Evolutionary conservation across 371 early-diverging fungal species (phyloP).

Genomic region (Circinella umbellata): DNA sequence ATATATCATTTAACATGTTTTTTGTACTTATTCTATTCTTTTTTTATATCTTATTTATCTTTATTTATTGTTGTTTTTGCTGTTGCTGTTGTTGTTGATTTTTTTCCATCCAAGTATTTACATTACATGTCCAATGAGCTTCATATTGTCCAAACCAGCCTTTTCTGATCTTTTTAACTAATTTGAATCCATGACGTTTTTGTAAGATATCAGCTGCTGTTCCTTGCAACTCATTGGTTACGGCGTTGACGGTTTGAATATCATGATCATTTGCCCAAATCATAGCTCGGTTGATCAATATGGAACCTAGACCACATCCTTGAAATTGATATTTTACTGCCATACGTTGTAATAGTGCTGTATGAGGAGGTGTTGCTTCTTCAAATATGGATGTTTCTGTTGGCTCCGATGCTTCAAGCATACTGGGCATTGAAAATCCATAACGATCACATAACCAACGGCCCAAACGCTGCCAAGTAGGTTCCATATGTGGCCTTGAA

Average conservation of each 20-base stretch:
- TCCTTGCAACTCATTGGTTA: conserved; percentile 38
- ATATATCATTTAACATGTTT: neutral
- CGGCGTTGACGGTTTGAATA: conserved; percentile 39
- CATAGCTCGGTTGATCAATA: conserved; percentile 45
- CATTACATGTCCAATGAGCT: conserved; percentile 23
- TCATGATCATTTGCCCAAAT: conserved; percentile 43
- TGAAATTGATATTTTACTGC: conserved; percentile 41
- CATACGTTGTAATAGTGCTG: conserved; percentile 45
- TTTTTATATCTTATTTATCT: neutral
- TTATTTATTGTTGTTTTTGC: neutral
- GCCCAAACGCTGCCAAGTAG: conserved; percentile 34
- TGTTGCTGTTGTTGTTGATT: conserved; percentile 6
- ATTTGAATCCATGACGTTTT: conserved; percentile 37
- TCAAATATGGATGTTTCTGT: conserved; percentile 21
- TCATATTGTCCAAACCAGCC: conserved; percentile 47
- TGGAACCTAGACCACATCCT: conserved; percentile 43
- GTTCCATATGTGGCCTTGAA: conserved; percentile 17
- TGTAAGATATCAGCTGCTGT: conserved; percentile 38
- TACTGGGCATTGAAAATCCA: conserved; percentile 20
- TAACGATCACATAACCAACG: conserved; percentile 22
- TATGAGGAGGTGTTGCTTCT: conserved; percentile 33
- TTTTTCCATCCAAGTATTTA: conserved; percentile 24
- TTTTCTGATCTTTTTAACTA: conserved; percentile 26
- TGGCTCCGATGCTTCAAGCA: conserved; percentile 9
- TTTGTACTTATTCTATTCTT: conserved; percentile 3